Conservation (phyloP, 139 green algal species). For the Zygnema cylindricum region DNA sequence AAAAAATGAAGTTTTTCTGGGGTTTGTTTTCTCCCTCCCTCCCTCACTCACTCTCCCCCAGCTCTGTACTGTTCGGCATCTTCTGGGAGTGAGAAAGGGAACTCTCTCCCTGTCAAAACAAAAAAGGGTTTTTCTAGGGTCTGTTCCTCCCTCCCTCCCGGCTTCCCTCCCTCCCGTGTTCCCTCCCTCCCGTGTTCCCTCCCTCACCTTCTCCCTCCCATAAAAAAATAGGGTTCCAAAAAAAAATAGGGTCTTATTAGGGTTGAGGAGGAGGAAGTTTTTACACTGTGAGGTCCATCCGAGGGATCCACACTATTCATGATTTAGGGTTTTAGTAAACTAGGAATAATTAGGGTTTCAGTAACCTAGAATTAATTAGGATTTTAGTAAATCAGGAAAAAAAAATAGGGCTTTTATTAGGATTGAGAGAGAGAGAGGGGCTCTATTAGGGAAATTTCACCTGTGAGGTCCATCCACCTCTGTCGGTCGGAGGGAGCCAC, state of each 20-base stretch:
- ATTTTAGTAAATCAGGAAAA: too few relatives aligned
- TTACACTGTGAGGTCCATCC: too few relatives aligned
- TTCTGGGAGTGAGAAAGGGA: constrained; percentile 11
- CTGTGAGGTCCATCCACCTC: constrained; percentile 55
- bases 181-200: too few relatives aligned
- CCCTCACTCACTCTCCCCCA: neutral
- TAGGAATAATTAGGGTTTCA: too few relatives aligned
- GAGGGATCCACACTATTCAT: too few relatives aligned
- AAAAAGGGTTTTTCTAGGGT: neutral
- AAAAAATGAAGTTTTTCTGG: neutral
- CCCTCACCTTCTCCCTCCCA: too few relatives aligned
- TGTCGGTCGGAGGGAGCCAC: constrained; percentile 8
- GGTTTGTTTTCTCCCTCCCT: neutral
- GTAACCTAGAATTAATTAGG: too few relatives aligned
- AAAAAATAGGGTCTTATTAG: too few relatives aligned
- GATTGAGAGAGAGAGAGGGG: neutral
- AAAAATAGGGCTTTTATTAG: too few relatives aligned
- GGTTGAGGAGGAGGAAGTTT: too few relatives aligned
- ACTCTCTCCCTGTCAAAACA: constrained; percentile 23
- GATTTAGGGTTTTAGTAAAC: too few relatives aligned
- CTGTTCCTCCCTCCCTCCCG: neutral
- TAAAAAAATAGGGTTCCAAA: too few relatives aligned
- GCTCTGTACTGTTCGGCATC: constrained; percentile 32
- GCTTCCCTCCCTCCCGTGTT: neutral
- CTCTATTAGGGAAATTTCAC: neutral